Evolutionary conservation across 352 stramenopile genomes (phyloP), one percentile per base, ranked within the genome.

Genomic region (Pythium folliculosum): DNA sequence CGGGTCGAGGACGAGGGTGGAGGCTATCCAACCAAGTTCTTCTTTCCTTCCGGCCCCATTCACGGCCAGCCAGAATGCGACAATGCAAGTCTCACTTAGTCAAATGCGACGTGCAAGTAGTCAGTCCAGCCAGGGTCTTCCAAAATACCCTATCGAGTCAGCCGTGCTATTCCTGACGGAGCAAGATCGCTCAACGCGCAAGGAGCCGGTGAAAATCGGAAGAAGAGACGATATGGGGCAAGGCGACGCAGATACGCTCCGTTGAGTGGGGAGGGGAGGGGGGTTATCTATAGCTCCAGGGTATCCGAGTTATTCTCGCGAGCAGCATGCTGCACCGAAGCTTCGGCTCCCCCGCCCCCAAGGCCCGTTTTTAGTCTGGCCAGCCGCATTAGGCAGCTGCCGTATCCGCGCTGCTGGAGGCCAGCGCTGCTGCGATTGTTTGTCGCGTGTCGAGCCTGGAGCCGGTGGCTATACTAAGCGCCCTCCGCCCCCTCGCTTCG

Each of bases 161-260:
- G 56, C 30, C 50, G 22, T 38, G 25, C 44, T 43, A 61, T 57
- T 49, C 57, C 40, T 51, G 43, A 13, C 38, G 22, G 40, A 22
- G 19, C n/a, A 80, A 67, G 43, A 49, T 49, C 68, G 37, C 56
- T 70, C 69, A 83, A 79, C 76, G 73, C 22, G 60, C 70, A 72
- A 65, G 69, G 61, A 75, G 58, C 76, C 76, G 72, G 76, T 48
- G 56, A 57, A 56, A 71, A 71, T 2, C 56, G 62, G 47, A 59
- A 54, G 61, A 23, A 35, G n/a, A 37, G 44, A 17, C 6, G n/a
- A 44, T 16, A 59, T 45, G 50, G 32, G 17, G 7, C 25, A 48
- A n/a, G 51, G 61, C 35, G 4, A 7, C 65, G 14, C 27, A 59
- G 65, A 61, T 71, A 62, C 59, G 59, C 22, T 53, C 17, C 38